Percentiles rank a stretch among this genome's conserved stretches.
Evolutionary conservation across 1,284 basidiomycete species (phyloP).

Genomic region (Cutaneotrichosporon curvatum): DNA sequence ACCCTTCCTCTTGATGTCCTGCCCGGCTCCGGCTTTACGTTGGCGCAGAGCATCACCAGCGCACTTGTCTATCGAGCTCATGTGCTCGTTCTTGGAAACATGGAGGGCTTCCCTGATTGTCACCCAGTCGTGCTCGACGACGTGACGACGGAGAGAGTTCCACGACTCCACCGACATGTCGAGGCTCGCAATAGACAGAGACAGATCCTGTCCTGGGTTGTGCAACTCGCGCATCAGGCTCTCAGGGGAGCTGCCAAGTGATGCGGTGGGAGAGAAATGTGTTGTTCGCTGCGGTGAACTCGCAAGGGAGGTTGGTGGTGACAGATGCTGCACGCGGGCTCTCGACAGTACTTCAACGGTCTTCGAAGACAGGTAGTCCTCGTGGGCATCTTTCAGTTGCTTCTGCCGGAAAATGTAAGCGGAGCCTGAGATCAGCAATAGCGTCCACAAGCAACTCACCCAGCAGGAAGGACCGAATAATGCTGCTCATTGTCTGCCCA

Average conservation of each 20-base stretch:
- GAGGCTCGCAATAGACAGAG: neutral
- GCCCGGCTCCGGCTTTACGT: neutral
- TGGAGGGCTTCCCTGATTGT: constrained; percentile 57
- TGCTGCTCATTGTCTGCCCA: constrained; percentile 69
- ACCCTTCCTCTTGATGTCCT: too few relatives aligned
- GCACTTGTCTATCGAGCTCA: constrained; percentile 66
- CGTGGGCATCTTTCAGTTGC: constrained; percentile 35
- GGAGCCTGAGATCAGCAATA: constrained; percentile 27
- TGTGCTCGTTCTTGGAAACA: constrained; percentile 62
- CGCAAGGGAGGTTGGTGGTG: constrained; percentile 17
- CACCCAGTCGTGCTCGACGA: constrained; percentile 48
- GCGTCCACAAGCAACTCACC: constrained; percentile 50
- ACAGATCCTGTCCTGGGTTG: neutral
- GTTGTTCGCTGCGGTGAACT: constrained; percentile 11
- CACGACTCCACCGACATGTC: neutral
- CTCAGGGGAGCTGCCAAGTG: neutral
- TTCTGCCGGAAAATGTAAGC: constrained; percentile 46
- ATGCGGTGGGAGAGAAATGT: neutral
- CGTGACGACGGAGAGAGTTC: constrained; percentile 30
- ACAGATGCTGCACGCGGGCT: constrained; percentile 21
- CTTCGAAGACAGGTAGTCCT: constrained; percentile 32
- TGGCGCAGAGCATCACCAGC: constrained; percentile 50
- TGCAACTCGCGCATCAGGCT: neutral
- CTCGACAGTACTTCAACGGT: constrained; percentile 31
- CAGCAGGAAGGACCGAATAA: constrained; percentile 77